Evolutionary conservation across 306 rosid species (phyloP).

Genomic region (Mimosa pudica): DNA sequence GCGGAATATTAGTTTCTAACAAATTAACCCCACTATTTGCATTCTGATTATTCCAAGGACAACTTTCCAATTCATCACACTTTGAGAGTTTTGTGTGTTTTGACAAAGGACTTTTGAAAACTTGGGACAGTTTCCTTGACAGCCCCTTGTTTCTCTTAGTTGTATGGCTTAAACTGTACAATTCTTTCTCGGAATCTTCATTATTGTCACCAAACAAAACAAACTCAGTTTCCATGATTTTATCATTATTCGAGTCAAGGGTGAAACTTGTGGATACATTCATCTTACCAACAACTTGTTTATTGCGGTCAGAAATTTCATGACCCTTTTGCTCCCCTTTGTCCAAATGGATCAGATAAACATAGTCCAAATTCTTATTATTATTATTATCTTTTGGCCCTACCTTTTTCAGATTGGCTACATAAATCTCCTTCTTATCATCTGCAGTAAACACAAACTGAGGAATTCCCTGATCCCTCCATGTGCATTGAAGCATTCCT

Average conservation of each 20-base stretch:
- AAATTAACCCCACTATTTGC: constrained; percentile 37
- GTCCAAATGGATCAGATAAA: constrained; percentile 67
- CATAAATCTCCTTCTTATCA: constrained; percentile 71
- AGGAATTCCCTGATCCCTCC: constrained; percentile 86
- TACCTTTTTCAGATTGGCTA: constrained; percentile 60
- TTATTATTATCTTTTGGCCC: constrained; percentile 40
- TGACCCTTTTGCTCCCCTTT: constrained; percentile 57
- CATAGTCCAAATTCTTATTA: constrained; percentile 60
- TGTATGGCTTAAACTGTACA: constrained; percentile 40
- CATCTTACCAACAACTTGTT: constrained; percentile 60
- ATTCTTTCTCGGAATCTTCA: constrained; percentile 39
- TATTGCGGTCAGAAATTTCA: constrained; percentile 33
- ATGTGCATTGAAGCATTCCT: constrained; percentile 93
- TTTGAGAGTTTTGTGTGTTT: constrained; percentile 45
- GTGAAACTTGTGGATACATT: constrained; percentile 53
- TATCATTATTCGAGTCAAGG: constrained; percentile 47
- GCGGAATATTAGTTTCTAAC: constrained; percentile 51
- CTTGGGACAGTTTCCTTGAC: constrained; percentile 54
- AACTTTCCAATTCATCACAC: constrained; percentile 40
- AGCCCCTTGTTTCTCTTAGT: constrained; percentile 52
- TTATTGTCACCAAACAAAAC: constrained; percentile 49
- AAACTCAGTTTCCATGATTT: constrained; percentile 54
- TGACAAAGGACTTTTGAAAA: constrained; percentile 44
- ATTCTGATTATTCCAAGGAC: constrained; percentile 47
- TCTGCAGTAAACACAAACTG: constrained; percentile 78